Percentiles rank a stretch among this genome's conserved stretches.
phyloP scores from a whole-genome alignment of 1,284 basidiomycete species.

The Fomitiporia mediterranea region DNA sequence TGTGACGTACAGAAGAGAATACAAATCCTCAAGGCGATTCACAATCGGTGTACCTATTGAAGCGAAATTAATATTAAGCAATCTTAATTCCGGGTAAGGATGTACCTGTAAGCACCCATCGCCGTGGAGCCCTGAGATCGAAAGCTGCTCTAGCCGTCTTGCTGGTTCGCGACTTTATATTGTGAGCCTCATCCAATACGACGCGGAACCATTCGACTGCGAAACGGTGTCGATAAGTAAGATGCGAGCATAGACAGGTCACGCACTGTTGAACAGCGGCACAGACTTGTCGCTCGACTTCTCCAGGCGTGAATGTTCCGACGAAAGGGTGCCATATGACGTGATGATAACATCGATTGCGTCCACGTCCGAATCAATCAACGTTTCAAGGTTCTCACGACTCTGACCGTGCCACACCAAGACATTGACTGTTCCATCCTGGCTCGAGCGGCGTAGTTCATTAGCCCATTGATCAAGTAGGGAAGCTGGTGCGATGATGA shows the following conservation, averaged over 20 bases:
- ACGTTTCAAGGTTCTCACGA: conserved; percentile 64
- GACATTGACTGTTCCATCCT: conserved; percentile 62
- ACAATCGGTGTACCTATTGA: conserved; percentile 86
- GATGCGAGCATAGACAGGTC: background rate
- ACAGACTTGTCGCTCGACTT: conserved; percentile 44
- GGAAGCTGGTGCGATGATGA: conserved; percentile 93
- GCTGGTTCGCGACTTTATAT: conserved; percentile 89
- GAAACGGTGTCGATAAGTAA: conserved; percentile 7
- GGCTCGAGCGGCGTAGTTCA: conserved; percentile 75
- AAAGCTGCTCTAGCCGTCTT: conserved; percentile 90
- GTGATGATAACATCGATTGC: conserved; percentile 81
- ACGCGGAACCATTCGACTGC: conserved; percentile 77
- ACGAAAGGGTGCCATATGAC: conserved; percentile 84
- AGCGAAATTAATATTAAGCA: background rate
- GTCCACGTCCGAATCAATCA: conserved; percentile 50
- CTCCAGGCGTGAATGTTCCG: conserved; percentile 72
- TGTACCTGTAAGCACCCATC: conserved; percentile 87
- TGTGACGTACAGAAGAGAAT: conserved; percentile 69
- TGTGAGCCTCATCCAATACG: conserved; percentile 89
- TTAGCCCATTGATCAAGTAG: conserved; percentile 88
- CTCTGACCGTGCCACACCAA: conserved; percentile 87
- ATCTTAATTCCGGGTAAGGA: background rate
- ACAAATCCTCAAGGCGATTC: conserved; percentile 91
- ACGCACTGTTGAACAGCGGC: conserved; percentile 70
- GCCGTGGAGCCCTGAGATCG: conserved; percentile 71